Evolutionary conservation across 169 alveolate species (phyloP), one percentile per base, ranked within the genome.

Genomic region (Ichthyophthirius multifiliis): DNA sequence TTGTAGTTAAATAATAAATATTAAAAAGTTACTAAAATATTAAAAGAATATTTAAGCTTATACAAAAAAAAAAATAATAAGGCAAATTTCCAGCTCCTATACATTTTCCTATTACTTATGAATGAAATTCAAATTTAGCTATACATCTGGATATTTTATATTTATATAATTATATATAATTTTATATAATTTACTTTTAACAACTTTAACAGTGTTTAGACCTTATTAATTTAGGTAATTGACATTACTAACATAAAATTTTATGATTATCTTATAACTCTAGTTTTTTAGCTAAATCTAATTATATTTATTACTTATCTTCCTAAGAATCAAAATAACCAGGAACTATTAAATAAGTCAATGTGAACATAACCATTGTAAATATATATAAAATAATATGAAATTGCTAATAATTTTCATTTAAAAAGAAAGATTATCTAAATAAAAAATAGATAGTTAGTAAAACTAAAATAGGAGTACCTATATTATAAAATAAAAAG

Each of bases 61-160:
- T 6, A 20, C 23, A 27, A 55, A 55, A 55, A 10, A 55, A 55
- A 55, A 27, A 55, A 23, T 55, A 55, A 7, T 55, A 55, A 27
- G 71, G 71, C 10, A 27, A 39, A n/a, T 55, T 55, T 55, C 71
- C 71, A 27, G 71, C 71, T 55, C 71, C 71, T 20, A 55, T 55
- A 27, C 71, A 55, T 23, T 55, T 55, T 13, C 31, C 31, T 13
- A 55, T 27, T 0, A 55, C 39, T 16, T 23, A 27, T 20, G 71
- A 55, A n/a, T 55, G 71, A 55, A 27, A 55, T 10, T 55, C 71
- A 15, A 39, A 27, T 27, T 55, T 55, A 27, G 71, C 71, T 20
- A 23, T 55, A 18, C 71, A 55, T 55, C 71, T 55, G n/a, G n/a
- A n/a, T n/a, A n/a, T n/a, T n/a, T n/a, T n/a, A n/a, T n/a, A n/a